phyloP scores from a whole-genome alignment of 1,284 basidiomycete species.

The Ganoderma meredithae region DNA sequence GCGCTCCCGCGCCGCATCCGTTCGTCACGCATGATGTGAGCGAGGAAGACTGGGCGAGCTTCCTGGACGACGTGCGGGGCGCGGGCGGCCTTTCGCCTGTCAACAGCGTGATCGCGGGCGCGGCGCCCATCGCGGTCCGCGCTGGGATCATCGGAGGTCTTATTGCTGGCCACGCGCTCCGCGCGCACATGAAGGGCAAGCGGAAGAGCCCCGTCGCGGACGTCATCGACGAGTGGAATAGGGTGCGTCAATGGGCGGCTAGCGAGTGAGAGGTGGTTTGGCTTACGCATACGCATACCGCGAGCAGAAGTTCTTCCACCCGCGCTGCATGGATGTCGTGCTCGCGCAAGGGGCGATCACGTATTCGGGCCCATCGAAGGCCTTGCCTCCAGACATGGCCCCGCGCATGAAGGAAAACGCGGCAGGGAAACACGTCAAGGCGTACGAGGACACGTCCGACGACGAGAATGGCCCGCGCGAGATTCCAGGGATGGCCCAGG shows the following conservation, averaged over 20 bases:
- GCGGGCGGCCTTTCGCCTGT: conserved; percentile 24
- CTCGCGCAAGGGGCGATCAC: conserved; percentile 29
- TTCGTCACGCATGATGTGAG: conserved; percentile 35
- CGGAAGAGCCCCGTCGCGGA: conserved; percentile 27
- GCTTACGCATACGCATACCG: too few species aligned
- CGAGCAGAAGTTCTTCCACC: conserved; percentile 34
- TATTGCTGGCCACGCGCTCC: conserved; percentile 17
- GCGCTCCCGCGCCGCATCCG: conserved; percentile 30
- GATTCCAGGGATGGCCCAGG: neutral
- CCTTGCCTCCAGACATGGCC: conserved; percentile 17
- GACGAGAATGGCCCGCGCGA: conserved; percentile 10
- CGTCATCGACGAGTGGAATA: conserved; percentile 32
- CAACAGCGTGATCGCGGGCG: conserved; percentile 17
- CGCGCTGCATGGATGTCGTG: conserved; percentile 31
- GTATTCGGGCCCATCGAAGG: conserved; percentile 19
- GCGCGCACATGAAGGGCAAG: conserved; percentile 22
- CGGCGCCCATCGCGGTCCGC: conserved; percentile 17
- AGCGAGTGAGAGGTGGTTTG: too few species aligned
- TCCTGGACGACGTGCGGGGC: conserved; percentile 29
- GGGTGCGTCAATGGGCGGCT: too few species aligned
- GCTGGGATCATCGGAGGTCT: conserved; percentile 20
- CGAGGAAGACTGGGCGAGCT: conserved; percentile 33
- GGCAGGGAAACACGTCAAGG: conserved; percentile 12
- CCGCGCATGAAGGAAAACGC: neutral
- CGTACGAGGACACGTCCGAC: conserved; percentile 17